phyloP scores from a whole-genome alignment of 2,329 filamentous ascomycete species.

The Akanthomyces lecanii region DNA sequence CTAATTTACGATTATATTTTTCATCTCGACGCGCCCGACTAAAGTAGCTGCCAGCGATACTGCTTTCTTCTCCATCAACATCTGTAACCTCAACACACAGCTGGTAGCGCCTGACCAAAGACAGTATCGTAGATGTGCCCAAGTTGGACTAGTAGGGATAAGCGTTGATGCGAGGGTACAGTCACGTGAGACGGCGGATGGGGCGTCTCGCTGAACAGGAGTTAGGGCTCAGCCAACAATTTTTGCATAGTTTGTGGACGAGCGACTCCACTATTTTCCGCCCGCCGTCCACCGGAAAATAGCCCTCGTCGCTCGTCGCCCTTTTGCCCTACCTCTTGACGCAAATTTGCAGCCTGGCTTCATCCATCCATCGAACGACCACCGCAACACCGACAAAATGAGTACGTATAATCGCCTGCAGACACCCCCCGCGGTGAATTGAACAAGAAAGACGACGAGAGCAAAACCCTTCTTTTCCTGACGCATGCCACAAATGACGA shows the following conservation, averaged over 20 bases:
- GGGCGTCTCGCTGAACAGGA: slow-evolving; percentile 19
- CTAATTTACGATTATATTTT: slow-evolving; percentile 16
- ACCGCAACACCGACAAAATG: slow-evolving; percentile 51
- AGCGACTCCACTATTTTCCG: background rate
- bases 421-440: background rate
- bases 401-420: slow-evolving; percentile 40
- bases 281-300: slow-evolving; percentile 34
- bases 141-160: background rate
- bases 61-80: background rate
- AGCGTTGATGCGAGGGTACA: slow-evolving; percentile 20
- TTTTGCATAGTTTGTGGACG: slow-evolving; percentile 10
- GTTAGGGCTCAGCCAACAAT: slow-evolving; percentile 32
- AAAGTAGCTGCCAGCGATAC: no score
- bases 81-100: no score
- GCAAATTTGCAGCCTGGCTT: slow-evolving; percentile 15
- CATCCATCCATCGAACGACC: slow-evolving; percentile 35
- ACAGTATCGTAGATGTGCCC: background rate
- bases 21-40: background rate
- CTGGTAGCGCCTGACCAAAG: background rate
- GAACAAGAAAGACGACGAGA: slow-evolving; percentile 4
- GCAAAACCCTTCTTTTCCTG: background rate
- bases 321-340: slow-evolving; percentile 13
- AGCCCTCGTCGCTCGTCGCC: slow-evolving; percentile 19
- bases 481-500: background rate
- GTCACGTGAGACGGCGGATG: slow-evolving; percentile 30